Base-by-base conservation (phyloP, 768 basidiomycete genomes). In the Candolleomyces aberdarensis region DNA sequence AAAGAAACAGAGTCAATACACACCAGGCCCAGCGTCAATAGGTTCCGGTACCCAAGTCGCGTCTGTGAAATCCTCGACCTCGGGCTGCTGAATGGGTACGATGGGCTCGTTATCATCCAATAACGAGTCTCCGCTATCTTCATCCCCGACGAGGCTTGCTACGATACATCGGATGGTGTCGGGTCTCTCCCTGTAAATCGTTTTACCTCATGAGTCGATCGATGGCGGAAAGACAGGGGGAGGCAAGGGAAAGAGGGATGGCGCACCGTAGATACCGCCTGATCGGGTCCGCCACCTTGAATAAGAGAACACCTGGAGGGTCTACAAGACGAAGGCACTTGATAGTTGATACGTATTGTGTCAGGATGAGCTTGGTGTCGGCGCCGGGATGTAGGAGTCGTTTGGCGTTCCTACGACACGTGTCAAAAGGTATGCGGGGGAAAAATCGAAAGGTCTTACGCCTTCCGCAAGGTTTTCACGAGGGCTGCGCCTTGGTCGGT, bases 151-250 rank as follows among this genome's bases (percentile, higher is more conserved):
- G 13, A 98, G 82, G 58, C 90, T 91, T 0, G 92, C 85, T 14
- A 98, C 96, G 56, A 99, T 96, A 68, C 90, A 91, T 3, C 91
- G 87, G 63, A 98, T 97, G 0, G 96, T 97, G 70, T 98, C 96
- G 1, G 91, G 86, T 5, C 96, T 86, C 59, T 89, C 88, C 64
- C 94, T 93, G 48, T 4, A 11, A 36, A 6, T 13, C 49, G 11
- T 41, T 26, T 14, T 11, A 8, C 32, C 13, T 14, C 9, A 22
- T 55, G 47, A 59, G 58, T 47, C 6, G n/a, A 36, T 13, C 10
- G 11, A 10, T 55, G 54, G 22, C 48, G 48, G 63, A 51, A 31
- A 31, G 15, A 22, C 6, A 20, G 54, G 13, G n/a, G 29, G n/a
- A 58, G n/a, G 26, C 43, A 47, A 17, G 17, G 49, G 20, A 31